A percentile compares a stretch with the other conserved stretches of the same genome.
These are phyloP conservation scores for Paecilomyces niveus DNA, from an alignment of 2,329 filamentous ascomycete genomes.

Conservation along the genomic window DNA sequence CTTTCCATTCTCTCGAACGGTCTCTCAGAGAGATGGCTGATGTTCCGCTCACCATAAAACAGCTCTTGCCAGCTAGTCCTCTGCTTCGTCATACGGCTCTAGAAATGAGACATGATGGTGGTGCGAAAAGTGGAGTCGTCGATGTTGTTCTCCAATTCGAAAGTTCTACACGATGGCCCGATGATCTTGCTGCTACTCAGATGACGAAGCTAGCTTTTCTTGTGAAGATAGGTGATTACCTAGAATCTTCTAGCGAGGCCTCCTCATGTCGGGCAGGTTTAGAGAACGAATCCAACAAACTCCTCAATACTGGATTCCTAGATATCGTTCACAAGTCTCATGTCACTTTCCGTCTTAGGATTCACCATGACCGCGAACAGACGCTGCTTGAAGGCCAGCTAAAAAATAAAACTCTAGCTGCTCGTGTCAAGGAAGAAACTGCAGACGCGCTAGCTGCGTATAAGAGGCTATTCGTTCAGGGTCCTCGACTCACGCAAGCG, in stretches of 20 bases:
- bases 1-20: slow-evolving; percentile 66
- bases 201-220: slow-evolving; percentile 88
- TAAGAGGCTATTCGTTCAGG: slow-evolving; percentile 63
- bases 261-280: slow-evolving; percentile 67
- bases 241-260: slow-evolving; percentile 56
- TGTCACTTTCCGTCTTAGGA: slow-evolving; percentile 72
- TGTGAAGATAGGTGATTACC: slow-evolving; percentile 62
- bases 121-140: slow-evolving; percentile 45
- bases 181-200: slow-evolving; percentile 84
- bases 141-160: slow-evolving; percentile 87
- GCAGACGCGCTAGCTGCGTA: slow-evolving; percentile 63
- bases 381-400: slow-evolving; percentile 70
- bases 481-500: slow-evolving; percentile 74
- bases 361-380: slow-evolving; percentile 83
- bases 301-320: slow-evolving; percentile 72
- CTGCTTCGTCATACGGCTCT: slow-evolving; percentile 64
- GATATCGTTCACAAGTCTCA: slow-evolving; percentile 70
- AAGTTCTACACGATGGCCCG: slow-evolving; percentile 86
- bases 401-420: slow-evolving; percentile 64
- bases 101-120: slow-evolving; percentile 16
- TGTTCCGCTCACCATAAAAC: slow-evolving; percentile 79
- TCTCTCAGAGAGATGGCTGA: slow-evolving; percentile 71
- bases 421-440: slow-evolving; percentile 59
- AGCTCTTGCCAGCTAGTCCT: slow-evolving; percentile 66
- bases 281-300: slow-evolving; percentile 63